These are phyloP conservation scores for Ceratonia siliqua DNA, from an alignment of 306 rosid species.

Conservation along the genomic window DNA sequence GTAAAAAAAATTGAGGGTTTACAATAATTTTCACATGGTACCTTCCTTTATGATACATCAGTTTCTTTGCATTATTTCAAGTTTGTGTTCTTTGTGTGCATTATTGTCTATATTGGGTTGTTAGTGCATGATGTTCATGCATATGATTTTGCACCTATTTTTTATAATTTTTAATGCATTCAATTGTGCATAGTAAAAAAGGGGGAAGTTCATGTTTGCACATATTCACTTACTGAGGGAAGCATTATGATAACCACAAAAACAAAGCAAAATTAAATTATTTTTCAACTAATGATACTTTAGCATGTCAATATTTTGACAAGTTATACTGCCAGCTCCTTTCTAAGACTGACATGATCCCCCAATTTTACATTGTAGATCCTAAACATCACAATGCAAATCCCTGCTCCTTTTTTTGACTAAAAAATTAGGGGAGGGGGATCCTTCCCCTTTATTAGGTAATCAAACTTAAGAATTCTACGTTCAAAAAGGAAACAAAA, in stretches of 20 bases:
- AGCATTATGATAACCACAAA: background rate
- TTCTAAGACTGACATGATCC: too few relatives aligned
- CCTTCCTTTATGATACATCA: background rate
- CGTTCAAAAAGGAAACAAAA: background rate
- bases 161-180: slow-evolving; percentile 1
- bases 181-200: background rate
- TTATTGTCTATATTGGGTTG: background rate
- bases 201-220: background rate
- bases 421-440: background rate
- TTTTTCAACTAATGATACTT: background rate
- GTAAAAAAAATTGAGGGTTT: too few relatives aligned
- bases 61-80: slow-evolving; percentile 1
- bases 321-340: background rate
- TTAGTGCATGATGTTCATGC: background rate
- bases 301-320: background rate
- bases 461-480: background rate
- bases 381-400: slow-evolving; percentile 21
- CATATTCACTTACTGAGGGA: background rate
- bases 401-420: slow-evolving; percentile 19
- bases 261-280: background rate
- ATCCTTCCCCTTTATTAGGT: background rate
- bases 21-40: background rate
- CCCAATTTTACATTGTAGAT: slow-evolving; percentile 19
- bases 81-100: slow-evolving; percentile 10
- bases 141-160: background rate